Evolutionary conservation across 1,284 basidiomycete species (phyloP).

Genomic region (Erythrobasidium hasegawianum): DNA sequence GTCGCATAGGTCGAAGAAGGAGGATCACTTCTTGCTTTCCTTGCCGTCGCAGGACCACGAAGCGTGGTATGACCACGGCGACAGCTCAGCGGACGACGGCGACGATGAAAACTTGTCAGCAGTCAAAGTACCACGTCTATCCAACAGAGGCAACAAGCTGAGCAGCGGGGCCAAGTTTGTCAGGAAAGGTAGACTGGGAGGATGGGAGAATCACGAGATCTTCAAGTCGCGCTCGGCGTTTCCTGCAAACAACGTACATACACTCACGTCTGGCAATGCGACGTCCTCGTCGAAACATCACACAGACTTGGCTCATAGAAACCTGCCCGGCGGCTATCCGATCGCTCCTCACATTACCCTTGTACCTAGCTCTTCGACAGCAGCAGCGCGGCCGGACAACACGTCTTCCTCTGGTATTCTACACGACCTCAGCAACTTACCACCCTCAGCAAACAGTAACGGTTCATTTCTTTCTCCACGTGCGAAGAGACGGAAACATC

Average conservation of each 20-base stretch:
- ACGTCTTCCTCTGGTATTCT: slow-evolving; percentile 11
- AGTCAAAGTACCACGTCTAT: slow-evolving; percentile 26
- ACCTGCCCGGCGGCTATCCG: slow-evolving; percentile 6
- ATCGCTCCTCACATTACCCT: slow-evolving; percentile 36
- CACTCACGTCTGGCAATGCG: not conserved
- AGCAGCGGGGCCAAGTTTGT: slow-evolving; percentile 33
- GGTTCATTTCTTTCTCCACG: not conserved
- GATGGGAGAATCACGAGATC: slow-evolving; percentile 33
- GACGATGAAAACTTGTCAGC: slow-evolving; percentile 10
- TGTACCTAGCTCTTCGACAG: slow-evolving; percentile 33
- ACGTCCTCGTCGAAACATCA: slow-evolving; percentile 25
- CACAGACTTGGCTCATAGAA: slow-evolving; percentile 32
- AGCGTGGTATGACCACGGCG: slow-evolving; percentile 16
- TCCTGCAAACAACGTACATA: slow-evolving; percentile 1
- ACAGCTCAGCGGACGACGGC: slow-evolving; percentile 6
- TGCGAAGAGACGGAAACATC: slow-evolving; percentile 35
- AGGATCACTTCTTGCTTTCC: slow-evolving; percentile 24
- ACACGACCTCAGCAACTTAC: not conserved
- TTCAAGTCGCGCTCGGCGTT: slow-evolving; percentile 3
- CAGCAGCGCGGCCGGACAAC: slow-evolving; percentile 26
- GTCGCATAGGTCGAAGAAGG: slow-evolving; percentile 26
- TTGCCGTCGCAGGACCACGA: slow-evolving; percentile 26
- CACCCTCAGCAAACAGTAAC: not conserved
- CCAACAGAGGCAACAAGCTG: slow-evolving; percentile 45
- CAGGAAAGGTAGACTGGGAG: slow-evolving; percentile 41